Evolutionary conservation across 495 filamentous ascomycete species (phyloP).

Genomic region (Penicillium turbatum): DNA sequence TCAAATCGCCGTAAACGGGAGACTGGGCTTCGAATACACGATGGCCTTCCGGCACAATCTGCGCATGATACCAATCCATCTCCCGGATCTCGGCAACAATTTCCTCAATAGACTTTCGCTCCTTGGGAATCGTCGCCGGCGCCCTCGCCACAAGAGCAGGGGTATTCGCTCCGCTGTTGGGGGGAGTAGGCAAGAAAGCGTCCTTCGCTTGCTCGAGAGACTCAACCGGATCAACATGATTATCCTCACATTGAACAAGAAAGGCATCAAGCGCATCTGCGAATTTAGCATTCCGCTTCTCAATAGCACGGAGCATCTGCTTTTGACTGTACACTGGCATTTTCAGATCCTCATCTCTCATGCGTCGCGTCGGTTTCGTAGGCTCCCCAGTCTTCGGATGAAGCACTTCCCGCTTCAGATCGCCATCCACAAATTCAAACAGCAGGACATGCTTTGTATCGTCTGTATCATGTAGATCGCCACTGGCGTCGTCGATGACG

Average conservation of each 20-base stretch:
- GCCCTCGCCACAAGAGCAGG: slow-evolving; percentile 35
- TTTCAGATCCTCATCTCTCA: slow-evolving; percentile 75
- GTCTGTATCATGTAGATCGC: slow-evolving; percentile 30
- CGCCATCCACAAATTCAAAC: slow-evolving; percentile 90
- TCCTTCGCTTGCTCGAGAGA: slow-evolving; percentile 49
- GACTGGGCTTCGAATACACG: slow-evolving; percentile 86
- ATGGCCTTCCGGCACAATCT: slow-evolving; percentile 93
- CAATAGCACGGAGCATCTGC: slow-evolving; percentile 85
- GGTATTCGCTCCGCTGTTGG: slow-evolving; percentile 47
- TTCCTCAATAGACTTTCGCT: slow-evolving; percentile 75
- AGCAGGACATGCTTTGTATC: slow-evolving; percentile 62
- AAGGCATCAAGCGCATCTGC: slow-evolving; percentile 71
- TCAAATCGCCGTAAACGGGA: slow-evolving; percentile 75
- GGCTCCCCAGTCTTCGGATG: slow-evolving; percentile 68
- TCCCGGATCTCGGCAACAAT: slow-evolving; percentile 81
- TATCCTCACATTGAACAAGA: slow-evolving; percentile 64
- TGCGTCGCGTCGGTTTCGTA: slow-evolving; percentile 55
- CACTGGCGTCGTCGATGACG: slow-evolving; percentile 27
- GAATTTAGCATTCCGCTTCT: slow-evolving; percentile 88
- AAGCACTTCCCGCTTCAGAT: slow-evolving; percentile 75
- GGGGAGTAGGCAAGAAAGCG: slow-evolving; percentile 44
- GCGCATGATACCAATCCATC: slow-evolving; percentile 80
- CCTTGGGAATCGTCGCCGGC: slow-evolving; percentile 70
- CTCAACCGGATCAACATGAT: slow-evolving; percentile 63
- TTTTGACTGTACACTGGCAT: slow-evolving; percentile 94